Evolutionary conservation across 352 stramenopile species (phyloP).

Genomic region (Halophytophthora batemanensis): DNA sequence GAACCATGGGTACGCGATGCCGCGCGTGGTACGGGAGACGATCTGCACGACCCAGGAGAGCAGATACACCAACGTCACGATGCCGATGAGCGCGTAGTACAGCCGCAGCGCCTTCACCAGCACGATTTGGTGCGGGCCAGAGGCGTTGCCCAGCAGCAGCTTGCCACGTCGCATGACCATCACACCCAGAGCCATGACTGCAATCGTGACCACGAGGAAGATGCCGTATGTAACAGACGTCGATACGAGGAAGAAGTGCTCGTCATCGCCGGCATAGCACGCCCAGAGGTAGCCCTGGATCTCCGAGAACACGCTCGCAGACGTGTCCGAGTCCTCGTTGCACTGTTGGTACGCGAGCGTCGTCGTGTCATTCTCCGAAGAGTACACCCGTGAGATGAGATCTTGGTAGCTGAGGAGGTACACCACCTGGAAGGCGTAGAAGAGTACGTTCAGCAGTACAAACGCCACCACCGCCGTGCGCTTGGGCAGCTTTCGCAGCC

Average conservation of each 20-base stretch:
- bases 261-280: conserved; percentile 70
- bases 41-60: conserved; percentile 84
- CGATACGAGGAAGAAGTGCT: conserved; percentile 76
- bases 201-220: conserved; percentile 72
- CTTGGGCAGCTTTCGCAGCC: conserved; percentile 73
- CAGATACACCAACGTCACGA: conserved; percentile 84
- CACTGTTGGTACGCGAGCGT: conserved; percentile 81
- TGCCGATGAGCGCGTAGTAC: conserved; percentile 83
- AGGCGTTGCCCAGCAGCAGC: conserved; percentile 66
- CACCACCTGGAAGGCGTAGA: conserved; percentile 76
- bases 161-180: conserved; percentile 87
- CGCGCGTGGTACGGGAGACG: conserved; percentile 48
- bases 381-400: conserved; percentile 74
- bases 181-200: conserved; percentile 76
- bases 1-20: conserved; percentile 84
- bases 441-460: conserved; percentile 63
- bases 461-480: conserved; percentile 65
- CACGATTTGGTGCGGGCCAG: conserved; percentile 66
- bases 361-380: conserved; percentile 56
- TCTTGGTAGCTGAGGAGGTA: conserved; percentile 66
- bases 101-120: conserved; percentile 83
- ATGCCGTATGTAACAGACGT: conserved; percentile 78
- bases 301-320: conserved; percentile 78
- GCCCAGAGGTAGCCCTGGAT: conserved; percentile 83
- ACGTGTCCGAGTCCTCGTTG: conserved; percentile 51